Percentiles rank a stretch among this genome's conserved stretches.
Evolutionary conservation across 352 stramenopile genomes (phyloP).

Genomic region (Thraustochytrium striatum): DNA sequence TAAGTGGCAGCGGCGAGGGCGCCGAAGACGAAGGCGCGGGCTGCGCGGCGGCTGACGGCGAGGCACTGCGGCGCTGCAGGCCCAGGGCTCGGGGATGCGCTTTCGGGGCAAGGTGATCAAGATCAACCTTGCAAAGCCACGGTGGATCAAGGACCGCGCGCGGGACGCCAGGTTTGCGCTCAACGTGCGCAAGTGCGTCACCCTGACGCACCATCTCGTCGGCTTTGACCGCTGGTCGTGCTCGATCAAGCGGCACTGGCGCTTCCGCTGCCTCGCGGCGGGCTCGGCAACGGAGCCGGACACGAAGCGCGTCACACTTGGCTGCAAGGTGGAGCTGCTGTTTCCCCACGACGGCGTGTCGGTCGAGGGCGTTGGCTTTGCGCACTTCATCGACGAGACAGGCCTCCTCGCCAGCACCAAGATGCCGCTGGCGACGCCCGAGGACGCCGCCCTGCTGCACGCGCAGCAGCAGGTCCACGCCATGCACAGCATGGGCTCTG

Average conservation of each 20-base stretch:
- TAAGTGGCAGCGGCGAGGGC: not conserved
- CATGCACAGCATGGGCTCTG: not conserved
- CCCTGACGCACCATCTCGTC: not conserved
- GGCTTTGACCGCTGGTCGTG: not conserved
- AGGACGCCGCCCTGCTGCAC: not conserved
- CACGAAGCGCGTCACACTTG: not conserved
- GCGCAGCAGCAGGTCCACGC: not conserved
- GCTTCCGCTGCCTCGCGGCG: not conserved
- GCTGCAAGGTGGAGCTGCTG: not conserved
- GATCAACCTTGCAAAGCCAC: not conserved
- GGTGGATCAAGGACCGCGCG: not conserved
- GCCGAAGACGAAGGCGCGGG: not conserved
- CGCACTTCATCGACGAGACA: not conserved
- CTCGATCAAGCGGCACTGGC: not conserved
- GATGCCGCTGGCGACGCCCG: not conserved
- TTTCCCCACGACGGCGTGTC: not conserved
- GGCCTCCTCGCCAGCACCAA: not conserved
- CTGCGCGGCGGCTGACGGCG: not conserved
- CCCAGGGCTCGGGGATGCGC: not conserved
- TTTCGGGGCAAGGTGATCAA: not conserved
- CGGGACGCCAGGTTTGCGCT: not conserved
- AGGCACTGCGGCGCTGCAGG: not conserved
- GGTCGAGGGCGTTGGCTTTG: not conserved
- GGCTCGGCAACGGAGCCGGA: not conserved
- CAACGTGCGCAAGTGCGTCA: not conserved